phyloP scores from a whole-genome alignment of 1,284 basidiomycete genomes.

The Pseudozyma hubeiensis region DNA sequence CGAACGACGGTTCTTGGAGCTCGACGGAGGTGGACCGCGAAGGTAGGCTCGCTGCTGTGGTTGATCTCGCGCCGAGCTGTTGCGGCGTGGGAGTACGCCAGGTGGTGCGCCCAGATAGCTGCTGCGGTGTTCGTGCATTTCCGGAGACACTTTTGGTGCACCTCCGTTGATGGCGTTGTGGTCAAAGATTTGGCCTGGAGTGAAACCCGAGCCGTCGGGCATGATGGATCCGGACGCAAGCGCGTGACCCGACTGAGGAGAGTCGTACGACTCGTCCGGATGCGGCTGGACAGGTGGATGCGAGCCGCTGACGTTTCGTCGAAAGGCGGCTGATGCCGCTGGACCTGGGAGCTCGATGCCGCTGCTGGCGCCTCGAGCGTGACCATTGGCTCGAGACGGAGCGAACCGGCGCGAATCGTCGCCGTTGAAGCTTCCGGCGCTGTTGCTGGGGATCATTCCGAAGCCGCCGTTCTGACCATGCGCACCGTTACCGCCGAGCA shows the following conservation, averaged over 20 bases:
- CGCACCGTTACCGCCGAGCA: neutral
- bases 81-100: conserved; percentile 20
- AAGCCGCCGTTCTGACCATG: conserved; percentile 19
- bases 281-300: conserved; percentile 39
- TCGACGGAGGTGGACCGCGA: conserved; percentile 41
- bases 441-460: conserved; percentile 36
- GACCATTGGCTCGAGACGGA: conserved; percentile 17
- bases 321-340: conserved; percentile 42
- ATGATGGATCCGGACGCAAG: conserved; percentile 9
- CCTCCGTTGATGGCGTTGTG: conserved; percentile 33
- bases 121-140: conserved; percentile 29
- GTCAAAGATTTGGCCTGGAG: conserved; percentile 45
- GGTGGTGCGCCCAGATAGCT: conserved; percentile 16
- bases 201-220: conserved; percentile 51
- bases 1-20: conserved; percentile 38
- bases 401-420: conserved; percentile 26
- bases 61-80: conserved; percentile 22
- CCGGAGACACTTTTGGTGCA: conserved; percentile 18
- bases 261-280: conserved; percentile 29
- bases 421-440: conserved; percentile 32
- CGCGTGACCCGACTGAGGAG: conserved; percentile 17
- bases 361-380: conserved; percentile 43
- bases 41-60: conserved; percentile 22
- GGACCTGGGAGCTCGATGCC: conserved; percentile 49
- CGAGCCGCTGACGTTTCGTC: conserved; percentile 45